Evolutionary conservation across 2,329 filamentous ascomycete genomes (phyloP).

Genomic region (Grosmannia serpens): DNA sequence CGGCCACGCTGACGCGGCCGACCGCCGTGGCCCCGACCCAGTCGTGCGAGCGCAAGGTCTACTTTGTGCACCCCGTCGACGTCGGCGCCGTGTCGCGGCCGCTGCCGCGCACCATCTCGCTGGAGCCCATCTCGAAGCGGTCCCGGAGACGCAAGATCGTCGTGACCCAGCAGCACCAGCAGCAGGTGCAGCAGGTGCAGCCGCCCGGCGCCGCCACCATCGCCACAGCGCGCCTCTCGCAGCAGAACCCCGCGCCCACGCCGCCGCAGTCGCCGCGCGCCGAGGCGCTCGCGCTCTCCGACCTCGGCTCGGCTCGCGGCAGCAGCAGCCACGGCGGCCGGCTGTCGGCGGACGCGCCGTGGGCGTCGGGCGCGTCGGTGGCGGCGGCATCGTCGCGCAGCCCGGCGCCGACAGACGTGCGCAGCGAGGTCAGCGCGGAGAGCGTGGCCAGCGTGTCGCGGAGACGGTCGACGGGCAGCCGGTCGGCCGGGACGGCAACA

Average conservation of each 20-base stretch:
- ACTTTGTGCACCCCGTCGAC: conserved; percentile 72
- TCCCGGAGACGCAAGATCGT: conserved; percentile 48
- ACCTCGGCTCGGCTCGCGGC: neutral
- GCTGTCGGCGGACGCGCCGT: conserved; percentile 26
- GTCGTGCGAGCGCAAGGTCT: conserved; percentile 70
- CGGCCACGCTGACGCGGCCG: conserved; percentile 78
- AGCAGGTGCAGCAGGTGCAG: neutral
- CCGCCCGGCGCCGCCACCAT: conserved; percentile 27
- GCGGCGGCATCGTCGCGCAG: conserved; percentile 19
- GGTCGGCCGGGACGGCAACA: neutral
- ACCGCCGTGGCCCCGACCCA: conserved; percentile 73
- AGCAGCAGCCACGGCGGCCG: neutral
- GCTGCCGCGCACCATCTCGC: conserved; percentile 69
- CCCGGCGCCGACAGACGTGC: conserved; percentile 39
- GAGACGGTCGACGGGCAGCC: neutral
- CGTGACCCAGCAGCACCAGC: conserved; percentile 17
- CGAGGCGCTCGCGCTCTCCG: conserved; percentile 23
- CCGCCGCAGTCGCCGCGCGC: conserved; percentile 10
- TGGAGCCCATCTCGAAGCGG: conserved; percentile 73
- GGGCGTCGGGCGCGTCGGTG: too few relatives aligned
- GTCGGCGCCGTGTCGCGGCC: conserved; percentile 64
- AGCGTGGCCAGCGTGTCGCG: conserved; percentile 46
- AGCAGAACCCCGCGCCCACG: neutral
- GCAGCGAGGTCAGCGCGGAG: conserved; percentile 61
- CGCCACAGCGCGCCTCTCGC: conserved; percentile 35